These are phyloP conservation scores for Closterium sp. DNA, from an alignment of 139 green algal species.

Conservation along the genomic window DNA sequence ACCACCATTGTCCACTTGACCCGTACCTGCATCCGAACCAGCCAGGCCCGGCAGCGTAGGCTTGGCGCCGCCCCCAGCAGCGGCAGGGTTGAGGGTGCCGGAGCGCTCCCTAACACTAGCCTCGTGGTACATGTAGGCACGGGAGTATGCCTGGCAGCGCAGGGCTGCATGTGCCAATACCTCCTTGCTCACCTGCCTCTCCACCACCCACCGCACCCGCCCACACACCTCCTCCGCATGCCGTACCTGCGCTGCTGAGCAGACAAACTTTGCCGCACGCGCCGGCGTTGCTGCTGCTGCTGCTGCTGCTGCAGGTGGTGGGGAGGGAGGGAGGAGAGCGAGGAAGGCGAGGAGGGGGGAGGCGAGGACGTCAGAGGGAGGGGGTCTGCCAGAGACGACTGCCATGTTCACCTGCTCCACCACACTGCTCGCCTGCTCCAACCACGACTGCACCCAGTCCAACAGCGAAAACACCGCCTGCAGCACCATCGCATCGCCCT, in stretches of 20 bases:
- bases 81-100: constrained; percentile 72
- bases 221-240: constrained; percentile 59
- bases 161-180: constrained; percentile 31
- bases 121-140: constrained; percentile 87
- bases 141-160: constrained; percentile 74
- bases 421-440: constrained; percentile 12
- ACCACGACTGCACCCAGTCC: constrained; percentile 76
- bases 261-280: background rate
- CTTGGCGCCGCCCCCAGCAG: background rate
- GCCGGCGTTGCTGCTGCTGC: background rate
- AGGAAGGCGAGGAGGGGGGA: background rate
- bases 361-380: background rate
- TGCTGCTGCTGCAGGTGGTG: background rate
- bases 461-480: constrained; percentile 84
- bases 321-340: background rate
- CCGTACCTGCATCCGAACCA: background rate
- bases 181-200: constrained; percentile 7
- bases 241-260: background rate
- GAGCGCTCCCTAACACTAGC: constrained; percentile 65
- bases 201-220: constrained; percentile 24
- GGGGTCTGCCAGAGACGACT: background rate
- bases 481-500: constrained; percentile 18
- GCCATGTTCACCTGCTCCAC: background rate
- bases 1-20: background rate
- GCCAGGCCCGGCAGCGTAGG: constrained; percentile 2